Evolutionary conservation across 441 rosid species (phyloP).

Genomic region (Croton laevigatus): DNA sequence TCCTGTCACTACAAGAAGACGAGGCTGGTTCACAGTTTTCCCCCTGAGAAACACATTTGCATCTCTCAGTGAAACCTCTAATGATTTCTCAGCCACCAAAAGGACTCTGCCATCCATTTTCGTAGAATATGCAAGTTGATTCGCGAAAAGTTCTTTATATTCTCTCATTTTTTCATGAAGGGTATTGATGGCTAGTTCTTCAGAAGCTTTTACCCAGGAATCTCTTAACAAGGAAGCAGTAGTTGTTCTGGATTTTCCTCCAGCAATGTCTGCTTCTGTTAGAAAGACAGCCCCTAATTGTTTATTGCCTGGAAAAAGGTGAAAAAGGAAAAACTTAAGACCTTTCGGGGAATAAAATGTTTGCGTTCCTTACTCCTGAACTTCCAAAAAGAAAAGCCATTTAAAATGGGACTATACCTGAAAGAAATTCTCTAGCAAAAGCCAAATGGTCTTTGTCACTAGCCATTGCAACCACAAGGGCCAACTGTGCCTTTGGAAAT

Average conservation of each 20-base stretch:
- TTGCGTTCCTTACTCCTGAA: background rate
- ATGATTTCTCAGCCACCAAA: conserved; percentile 36
- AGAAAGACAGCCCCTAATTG: conserved; percentile 54
- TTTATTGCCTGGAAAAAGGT: conserved; percentile 35
- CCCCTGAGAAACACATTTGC: conserved; percentile 47
- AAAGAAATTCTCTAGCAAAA: conserved; percentile 76
- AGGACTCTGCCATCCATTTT: conserved; percentile 28
- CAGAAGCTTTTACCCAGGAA: conserved; percentile 61
- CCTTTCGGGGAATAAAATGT: conserved; percentile 1
- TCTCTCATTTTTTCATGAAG: conserved; percentile 33
- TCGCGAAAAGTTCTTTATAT: conserved; percentile 21
- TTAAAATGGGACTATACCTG: conserved; percentile 33
- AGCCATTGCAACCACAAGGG: conserved; percentile 82
- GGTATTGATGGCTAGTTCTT: conserved; percentile 39
- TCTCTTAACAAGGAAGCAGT: conserved; percentile 49
- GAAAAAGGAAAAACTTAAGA: conserved; percentile 10
- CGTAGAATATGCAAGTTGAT: background rate
- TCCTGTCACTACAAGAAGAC: conserved; percentile 69
- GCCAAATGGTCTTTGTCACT: conserved; percentile 78
- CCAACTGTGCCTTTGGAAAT: conserved; percentile 51
- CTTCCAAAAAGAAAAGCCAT: background rate
- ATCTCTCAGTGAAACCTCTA: conserved; percentile 33
- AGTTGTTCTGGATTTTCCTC: conserved; percentile 62
- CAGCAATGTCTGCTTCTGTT: conserved; percentile 78
- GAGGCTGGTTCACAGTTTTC: conserved; percentile 28